Evolutionary conservation across 2,329 filamentous ascomycete species (phyloP), one percentile per base, ranked within the genome.

Genomic region (Chaetomiaceae sp.): DNA sequence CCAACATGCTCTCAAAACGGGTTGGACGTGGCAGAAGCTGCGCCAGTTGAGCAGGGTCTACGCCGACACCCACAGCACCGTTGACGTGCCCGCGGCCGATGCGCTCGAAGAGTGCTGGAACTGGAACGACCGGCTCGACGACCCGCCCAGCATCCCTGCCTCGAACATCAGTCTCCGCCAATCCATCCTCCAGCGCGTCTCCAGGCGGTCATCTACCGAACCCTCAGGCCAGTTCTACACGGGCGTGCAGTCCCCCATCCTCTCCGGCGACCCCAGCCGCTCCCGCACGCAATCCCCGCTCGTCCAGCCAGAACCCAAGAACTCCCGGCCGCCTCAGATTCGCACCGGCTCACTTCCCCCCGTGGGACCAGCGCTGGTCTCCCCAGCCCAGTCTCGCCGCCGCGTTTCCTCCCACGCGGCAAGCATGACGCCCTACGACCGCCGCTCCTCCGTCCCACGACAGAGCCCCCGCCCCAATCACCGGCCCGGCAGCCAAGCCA

Each of bases 21-120:
- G 76, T 5, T 91, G 85, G 86, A 84, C 81, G 1, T 92, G 88
- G 88, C 83, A 84, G 60, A 78, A 77, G 42, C 68, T 91, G 9
- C 80, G 83, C 31, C 78, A 83, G 60, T 71, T 90, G 22, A 82
- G 79, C 45, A 76, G 81, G 5, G 73, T 81, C 19, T 78, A 80
- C 57, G 70, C 73, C 1, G 76, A 82, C 51, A 71, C 71, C 20
- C 68, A 69, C 61, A 68, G 44, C 63, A 74, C 57, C 66, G 69
- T 51, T 20, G 71, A 81, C 49, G 77, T 81, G 1, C 77, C 78
- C 6, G 83, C 85, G 66, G 79, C 79, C 3, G 82, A 86, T 63
- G 81, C 80, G 1, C 71, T 78, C 54, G 84, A 88, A 63, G 71
- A 80, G 17, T 87, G 81, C 64, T 91, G 88, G 88, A 69, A 76